Base-by-base conservation (phyloP, 169 alveolate genomes). In the Plasmodium coatneyi region DNA sequence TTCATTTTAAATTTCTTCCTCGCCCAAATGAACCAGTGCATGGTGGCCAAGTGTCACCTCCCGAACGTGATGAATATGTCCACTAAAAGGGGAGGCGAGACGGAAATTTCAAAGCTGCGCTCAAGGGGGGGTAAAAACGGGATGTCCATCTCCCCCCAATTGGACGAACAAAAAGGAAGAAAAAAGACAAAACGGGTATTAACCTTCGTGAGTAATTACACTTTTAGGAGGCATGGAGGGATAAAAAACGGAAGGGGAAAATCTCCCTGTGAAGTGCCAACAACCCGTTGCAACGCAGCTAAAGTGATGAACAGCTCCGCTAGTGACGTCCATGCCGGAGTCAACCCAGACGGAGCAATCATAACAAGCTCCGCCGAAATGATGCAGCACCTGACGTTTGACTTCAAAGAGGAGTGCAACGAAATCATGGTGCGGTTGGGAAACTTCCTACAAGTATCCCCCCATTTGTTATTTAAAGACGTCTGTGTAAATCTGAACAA, bases 401-500 rank as follows among this genome's bases (percentile, higher is more conserved):
- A 78, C 32, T 87, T 87, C 46, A 76, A 87, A 16, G 93, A 87
- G 46, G 93, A 87, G 39, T 87, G 93, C 71, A 79, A 79, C n/a
- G 90, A 87, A 34, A 87, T 87, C 39, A 87, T 87, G 82, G 56
- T 87, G 12, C 32, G 93, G 52, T 22, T 80, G 36, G 93, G 93
- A n/a, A 87, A 87, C 30, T 87, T 87, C 71, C 34, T 87, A 22
- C 90, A 87, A 66, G 89, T 87, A 32, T 87, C 93, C 0, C 93
- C 93, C 5, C 82, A 87, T 30, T 54, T 87, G 71, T 28, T 87
- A 43, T 87, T 87, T 79, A 87, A 87, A 87, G 80, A 76, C 28
- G 93, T 79, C 2, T 87, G 93, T 87, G 93, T 87, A 22, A 87
- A 87, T 9, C 81, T 87, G 71, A 87, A 87, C 70, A 87, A 87